Conservation (phyloP, 331 rosid species). For the Malus hybrid region DNA sequence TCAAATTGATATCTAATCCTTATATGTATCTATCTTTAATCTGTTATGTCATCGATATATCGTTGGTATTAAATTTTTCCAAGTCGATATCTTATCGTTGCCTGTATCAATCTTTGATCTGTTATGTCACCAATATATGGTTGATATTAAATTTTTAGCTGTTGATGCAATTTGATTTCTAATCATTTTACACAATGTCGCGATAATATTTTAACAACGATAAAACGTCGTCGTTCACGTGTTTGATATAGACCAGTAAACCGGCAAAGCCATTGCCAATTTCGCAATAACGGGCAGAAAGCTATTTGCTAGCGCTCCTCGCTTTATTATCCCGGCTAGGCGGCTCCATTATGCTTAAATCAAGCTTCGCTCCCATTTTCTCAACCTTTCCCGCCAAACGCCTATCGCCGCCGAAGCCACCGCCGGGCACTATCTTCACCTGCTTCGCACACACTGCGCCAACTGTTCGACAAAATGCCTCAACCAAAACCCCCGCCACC, state of each 20-base stretch:
- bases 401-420: slow-evolving; percentile 11
- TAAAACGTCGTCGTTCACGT: not conserved
- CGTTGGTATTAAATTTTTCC: no score
- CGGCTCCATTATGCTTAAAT: slow-evolving; percentile 34
- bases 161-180: no score
- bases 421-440: not conserved
- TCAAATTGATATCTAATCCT: no score
- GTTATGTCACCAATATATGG: no score
- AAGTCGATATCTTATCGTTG: no score
- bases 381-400: slow-evolving; percentile 31
- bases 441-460: slow-evolving; percentile 22
- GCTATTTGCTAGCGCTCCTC: not conserved
- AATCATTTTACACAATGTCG: no score
- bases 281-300: not conserved
- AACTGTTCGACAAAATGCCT: slow-evolving; percentile 58
- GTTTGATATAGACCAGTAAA: not conserved
- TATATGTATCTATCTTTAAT: no score
- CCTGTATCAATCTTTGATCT: no score
- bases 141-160: no score
- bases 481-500: slow-evolving; percentile 3
- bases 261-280: not conserved
- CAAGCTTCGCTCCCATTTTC: slow-evolving; percentile 47
- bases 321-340: no score
- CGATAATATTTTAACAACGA: not conserved
- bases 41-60: no score